Conservation (phyloP, 345 rosid species). For the Eucalyptus sideroxylon region DNA sequence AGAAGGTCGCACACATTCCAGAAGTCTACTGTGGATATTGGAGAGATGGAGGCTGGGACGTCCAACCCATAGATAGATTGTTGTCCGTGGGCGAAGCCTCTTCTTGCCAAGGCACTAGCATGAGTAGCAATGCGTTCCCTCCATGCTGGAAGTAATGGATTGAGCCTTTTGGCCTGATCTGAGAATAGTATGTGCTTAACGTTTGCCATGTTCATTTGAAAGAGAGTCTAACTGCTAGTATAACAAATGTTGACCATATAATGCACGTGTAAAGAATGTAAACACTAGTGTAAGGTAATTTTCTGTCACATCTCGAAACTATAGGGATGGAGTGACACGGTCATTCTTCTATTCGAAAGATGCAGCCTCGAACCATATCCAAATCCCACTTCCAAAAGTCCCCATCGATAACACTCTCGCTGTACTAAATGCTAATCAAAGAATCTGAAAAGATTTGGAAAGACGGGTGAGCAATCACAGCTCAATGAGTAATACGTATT, state of each 20-base stretch:
- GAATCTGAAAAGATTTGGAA: fast-evolving
- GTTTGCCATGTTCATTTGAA: too few relatives aligned
- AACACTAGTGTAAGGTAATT: too few relatives aligned
- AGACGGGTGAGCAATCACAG: fast-evolving
- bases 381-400: fast-evolving
- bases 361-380: fast-evolving
- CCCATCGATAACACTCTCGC: fast-evolving
- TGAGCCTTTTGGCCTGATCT: background rate
- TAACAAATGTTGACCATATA: too few relatives aligned
- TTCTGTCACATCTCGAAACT: fast-evolving
- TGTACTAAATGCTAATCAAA: fast-evolving
- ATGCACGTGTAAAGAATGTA: too few relatives aligned
- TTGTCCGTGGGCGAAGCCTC: background rate
- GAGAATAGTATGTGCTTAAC: too few relatives aligned
- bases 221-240: too few relatives aligned
- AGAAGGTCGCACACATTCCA: constrained; percentile 8
- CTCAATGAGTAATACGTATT: fast-evolving
- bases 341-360: fast-evolving
- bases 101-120: background rate
- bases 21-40: constrained; percentile 12
- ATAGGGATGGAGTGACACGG: fast-evolving
- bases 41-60: constrained; percentile 21
- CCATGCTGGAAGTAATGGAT: constrained; percentile 1
- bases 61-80: background rate
- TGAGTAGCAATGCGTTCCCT: background rate